Conservation (phyloP, 805 yeast species). For the Komagataella mondaviorum region DNA sequence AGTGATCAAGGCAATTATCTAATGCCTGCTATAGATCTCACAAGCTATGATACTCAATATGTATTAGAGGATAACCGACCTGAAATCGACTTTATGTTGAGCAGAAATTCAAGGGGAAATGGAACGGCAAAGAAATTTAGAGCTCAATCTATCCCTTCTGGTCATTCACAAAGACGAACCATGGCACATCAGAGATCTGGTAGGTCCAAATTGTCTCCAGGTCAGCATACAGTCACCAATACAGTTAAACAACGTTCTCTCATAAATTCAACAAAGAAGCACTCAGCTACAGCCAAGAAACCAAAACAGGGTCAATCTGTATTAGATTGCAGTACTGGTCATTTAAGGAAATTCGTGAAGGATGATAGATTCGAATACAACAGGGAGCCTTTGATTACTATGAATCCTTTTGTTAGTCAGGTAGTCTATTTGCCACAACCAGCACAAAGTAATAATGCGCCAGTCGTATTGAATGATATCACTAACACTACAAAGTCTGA, state of each 20-base stretch:
- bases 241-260: background rate
- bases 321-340: background rate
- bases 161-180: background rate
- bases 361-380: background rate
- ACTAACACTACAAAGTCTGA: background rate
- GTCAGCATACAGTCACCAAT: background rate
- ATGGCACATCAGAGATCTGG: background rate
- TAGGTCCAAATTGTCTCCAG: background rate
- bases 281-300: background rate
- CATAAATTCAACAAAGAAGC: background rate
- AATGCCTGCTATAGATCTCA: background rate
- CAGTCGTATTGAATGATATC: background rate
- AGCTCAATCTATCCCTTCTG: background rate
- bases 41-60: background rate
- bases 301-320: background rate
- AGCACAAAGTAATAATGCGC: background rate
- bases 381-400: background rate
- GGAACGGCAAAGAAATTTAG: background rate
- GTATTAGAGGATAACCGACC: background rate
- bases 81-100: background rate
- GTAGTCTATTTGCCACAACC: background rate
- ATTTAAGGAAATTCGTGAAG: background rate
- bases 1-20: background rate
- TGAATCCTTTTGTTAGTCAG: background rate
- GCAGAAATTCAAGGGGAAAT: background rate